These are phyloP conservation scores for Lasiosphaeriaceae sp. DNA, from an alignment of 495 filamentous ascomycete species.

Conservation along the genomic window DNA sequence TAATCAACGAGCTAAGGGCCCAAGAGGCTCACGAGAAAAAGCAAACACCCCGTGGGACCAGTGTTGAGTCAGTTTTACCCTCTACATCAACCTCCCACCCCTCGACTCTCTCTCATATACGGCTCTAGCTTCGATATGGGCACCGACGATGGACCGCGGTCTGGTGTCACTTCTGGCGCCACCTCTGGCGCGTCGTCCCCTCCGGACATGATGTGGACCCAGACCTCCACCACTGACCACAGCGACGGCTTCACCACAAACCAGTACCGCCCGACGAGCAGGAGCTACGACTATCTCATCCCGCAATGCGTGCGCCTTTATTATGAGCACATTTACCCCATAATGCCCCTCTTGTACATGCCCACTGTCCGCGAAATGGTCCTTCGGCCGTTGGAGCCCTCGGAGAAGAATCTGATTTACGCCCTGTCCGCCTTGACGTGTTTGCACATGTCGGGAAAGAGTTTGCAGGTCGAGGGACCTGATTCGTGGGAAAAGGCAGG, in stretches of 20 bases:
- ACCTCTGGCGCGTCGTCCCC: constrained; percentile 7
- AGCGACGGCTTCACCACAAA: constrained; percentile 20
- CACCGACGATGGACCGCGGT: constrained; percentile 6
- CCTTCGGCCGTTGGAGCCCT: constrained; percentile 16
- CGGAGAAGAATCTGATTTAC: constrained; percentile 31
- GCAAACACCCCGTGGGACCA: not conserved
- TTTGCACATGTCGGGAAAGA: constrained; percentile 34
- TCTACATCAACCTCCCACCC: not conserved
- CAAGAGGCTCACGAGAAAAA: constrained; percentile 3
- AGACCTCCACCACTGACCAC: constrained; percentile 8
- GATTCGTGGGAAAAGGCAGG: constrained; percentile 30
- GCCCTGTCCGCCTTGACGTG: constrained; percentile 34
- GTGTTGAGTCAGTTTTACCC: constrained; percentile 7
- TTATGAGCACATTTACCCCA: constrained; percentile 34
- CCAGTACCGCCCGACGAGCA: constrained; percentile 23
- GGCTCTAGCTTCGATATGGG: constrained; percentile 1
- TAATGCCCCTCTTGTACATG: constrained; percentile 35
- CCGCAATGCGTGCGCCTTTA: constrained; percentile 34
- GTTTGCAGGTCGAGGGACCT: constrained; percentile 18
- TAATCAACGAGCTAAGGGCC: constrained; percentile 32
- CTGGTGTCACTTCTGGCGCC: not conserved
- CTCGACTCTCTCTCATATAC: not conserved
- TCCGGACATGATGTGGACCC: constrained; percentile 11
- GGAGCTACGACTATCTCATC: constrained; percentile 28
- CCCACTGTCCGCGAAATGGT: constrained; percentile 25